phyloP scores from a whole-genome alignment of 768 basidiomycete genomes.

The Tricholoma saponaceum region DNA sequence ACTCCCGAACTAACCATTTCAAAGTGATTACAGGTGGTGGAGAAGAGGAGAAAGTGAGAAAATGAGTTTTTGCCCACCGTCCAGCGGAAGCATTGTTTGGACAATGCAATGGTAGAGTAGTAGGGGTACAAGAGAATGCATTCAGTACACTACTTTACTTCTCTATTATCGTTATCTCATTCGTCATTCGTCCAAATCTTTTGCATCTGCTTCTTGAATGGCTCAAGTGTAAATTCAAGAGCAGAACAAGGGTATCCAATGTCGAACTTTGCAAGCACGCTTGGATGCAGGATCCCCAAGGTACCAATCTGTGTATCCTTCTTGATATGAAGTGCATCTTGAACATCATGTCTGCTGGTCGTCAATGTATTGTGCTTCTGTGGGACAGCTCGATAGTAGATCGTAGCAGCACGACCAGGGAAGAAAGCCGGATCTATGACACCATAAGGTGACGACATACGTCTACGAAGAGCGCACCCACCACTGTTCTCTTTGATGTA shows the following conservation, averaged over 20 bases:
- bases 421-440: slow-evolving; percentile 85
- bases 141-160: slow-evolving; percentile 17
- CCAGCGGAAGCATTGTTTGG: background rate
- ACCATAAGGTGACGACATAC: background rate
- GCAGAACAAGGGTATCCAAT: slow-evolving; percentile 93
- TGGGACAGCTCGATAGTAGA: slow-evolving; percentile 73
- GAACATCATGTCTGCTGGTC: slow-evolving; percentile 39
- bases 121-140: background rate
- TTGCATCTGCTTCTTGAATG: slow-evolving; percentile 77
- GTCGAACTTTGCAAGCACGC: slow-evolving; percentile 89
- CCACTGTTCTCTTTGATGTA: slow-evolving; percentile 87
- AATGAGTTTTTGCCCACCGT: slow-evolving; percentile 1
- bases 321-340: slow-evolving; percentile 35
- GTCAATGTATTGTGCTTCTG: slow-evolving; percentile 27
- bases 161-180: slow-evolving; percentile 17
- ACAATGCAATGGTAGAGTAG: too few relatives aligned
- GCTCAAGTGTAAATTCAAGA: slow-evolving; percentile 91
- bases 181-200: slow-evolving; percentile 55
- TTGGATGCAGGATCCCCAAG: slow-evolving; percentile 93
- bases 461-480: slow-evolving; percentile 32
- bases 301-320: slow-evolving; percentile 77
- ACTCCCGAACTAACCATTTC: background rate
- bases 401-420: slow-evolving; percentile 89
- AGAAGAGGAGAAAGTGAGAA: slow-evolving; percentile 34
- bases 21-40: slow-evolving; percentile 30